Evolutionary conservation across 805 yeast genomes (phyloP).

Genomic region (Candida piceae): DNA sequence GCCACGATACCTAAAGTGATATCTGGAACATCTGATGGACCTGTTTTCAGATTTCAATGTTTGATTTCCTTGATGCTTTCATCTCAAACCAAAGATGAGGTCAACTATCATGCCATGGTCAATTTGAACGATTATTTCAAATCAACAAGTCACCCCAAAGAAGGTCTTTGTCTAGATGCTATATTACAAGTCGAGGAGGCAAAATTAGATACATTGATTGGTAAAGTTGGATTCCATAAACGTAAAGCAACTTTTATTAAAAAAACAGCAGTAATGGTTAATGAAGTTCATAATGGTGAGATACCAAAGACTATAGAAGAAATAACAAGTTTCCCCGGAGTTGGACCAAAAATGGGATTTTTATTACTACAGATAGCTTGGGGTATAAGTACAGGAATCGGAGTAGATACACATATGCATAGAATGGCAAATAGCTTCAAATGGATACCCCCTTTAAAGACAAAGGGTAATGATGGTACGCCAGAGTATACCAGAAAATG

Average conservation of each 20-base stretch:
- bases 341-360: constrained; percentile 94
- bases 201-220: constrained; percentile 61
- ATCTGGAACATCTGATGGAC: constrained; percentile 33
- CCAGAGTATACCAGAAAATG: constrained; percentile 74
- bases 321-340: constrained; percentile 73
- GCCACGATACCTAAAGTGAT: constrained; percentile 49
- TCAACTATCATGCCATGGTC: constrained; percentile 67
- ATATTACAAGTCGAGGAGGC: constrained; percentile 44
- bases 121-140: constrained; percentile 47
- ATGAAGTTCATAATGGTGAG: constrained; percentile 52
- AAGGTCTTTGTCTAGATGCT: constrained; percentile 57
- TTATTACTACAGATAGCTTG: constrained; percentile 78
- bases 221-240: constrained; percentile 81
- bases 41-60: constrained; percentile 60
- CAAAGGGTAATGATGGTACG: constrained; percentile 35
- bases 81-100: constrained; percentile 88
- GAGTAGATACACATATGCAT: constrained; percentile 90
- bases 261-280: constrained; percentile 50
- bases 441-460: constrained; percentile 53
- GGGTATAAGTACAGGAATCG: constrained; percentile 75
- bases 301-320: constrained; percentile 69
- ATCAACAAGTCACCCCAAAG: constrained; percentile 30
- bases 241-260: constrained; percentile 72
- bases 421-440: constrained; percentile 74
- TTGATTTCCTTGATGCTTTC: constrained; percentile 80